Evolutionary conservation across 2,329 filamentous ascomycete species (phyloP).

Genomic region (Neoscytalidium dimidiatum): DNA sequence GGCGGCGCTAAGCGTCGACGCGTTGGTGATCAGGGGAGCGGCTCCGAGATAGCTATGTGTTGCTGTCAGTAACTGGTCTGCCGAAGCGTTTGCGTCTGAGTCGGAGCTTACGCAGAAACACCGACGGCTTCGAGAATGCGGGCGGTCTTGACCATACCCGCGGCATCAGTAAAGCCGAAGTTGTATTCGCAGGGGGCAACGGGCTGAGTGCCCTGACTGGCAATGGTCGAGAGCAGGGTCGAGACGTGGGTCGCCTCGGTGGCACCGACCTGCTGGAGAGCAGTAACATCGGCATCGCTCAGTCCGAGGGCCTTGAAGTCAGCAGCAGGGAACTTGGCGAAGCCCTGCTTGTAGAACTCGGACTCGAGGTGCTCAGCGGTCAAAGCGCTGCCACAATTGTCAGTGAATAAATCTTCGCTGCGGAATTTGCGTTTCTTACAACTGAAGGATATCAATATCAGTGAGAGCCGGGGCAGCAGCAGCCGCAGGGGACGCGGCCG

Average conservation of each 20-base stretch:
- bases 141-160: conserved; percentile 67
- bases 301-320: conserved; percentile 68
- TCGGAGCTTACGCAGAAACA: conserved; percentile 64
- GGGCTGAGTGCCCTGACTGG: conserved; percentile 63
- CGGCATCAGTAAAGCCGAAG: conserved; percentile 67
- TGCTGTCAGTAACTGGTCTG: conserved; percentile 7
- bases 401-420: conserved; percentile 30
- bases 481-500: background rate
- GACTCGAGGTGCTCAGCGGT: conserved; percentile 76
- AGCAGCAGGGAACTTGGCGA: conserved; percentile 63
- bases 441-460: conserved; percentile 56
- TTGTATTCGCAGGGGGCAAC: conserved; percentile 72
- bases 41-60: conserved; percentile 60
- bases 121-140: conserved; percentile 72
- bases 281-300: conserved; percentile 54
- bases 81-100: background rate
- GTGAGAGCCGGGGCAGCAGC: conserved; percentile 36
- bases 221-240: conserved; percentile 61
- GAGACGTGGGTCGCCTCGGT: conserved; percentile 66
- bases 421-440: conserved; percentile 44
- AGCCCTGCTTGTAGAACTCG: conserved; percentile 71
- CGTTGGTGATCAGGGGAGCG: conserved; percentile 63
- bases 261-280: conserved; percentile 62
- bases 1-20: conserved; percentile 64
- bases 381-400: conserved; percentile 57